Evolutionary conservation across 257 asterid genomes (phyloP).

Genomic region (Solanum bulbocastanum): DNA sequence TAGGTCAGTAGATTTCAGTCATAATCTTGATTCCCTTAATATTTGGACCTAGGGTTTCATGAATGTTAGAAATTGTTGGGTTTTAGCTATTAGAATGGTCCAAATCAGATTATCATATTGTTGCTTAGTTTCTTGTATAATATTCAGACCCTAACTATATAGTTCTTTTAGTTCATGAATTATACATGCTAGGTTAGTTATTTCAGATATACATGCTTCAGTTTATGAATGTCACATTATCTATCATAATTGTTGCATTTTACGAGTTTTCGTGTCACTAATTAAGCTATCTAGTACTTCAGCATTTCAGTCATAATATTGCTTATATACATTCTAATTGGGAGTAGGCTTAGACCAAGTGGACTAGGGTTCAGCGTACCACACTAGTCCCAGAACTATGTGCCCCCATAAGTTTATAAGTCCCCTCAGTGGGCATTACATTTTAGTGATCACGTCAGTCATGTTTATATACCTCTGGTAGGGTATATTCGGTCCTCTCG

Average conservation of each 20-base stretch:
- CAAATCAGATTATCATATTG: background rate
- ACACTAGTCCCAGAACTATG: background rate
- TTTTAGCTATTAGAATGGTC: too few relatives aligned
- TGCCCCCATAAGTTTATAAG: background rate
- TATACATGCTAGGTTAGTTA: background rate
- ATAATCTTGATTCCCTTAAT: background rate
- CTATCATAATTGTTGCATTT: background rate
- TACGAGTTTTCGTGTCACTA: background rate
- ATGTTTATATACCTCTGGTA: background rate
- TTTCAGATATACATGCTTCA: background rate
- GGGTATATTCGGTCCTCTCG: background rate
- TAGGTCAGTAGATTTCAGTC: background rate
- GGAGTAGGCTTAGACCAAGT: background rate
- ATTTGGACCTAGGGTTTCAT: background rate
- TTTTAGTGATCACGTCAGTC: background rate
- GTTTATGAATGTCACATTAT: background rate
- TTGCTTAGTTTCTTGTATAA: background rate
- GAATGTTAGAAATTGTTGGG: background rate
- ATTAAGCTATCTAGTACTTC: background rate
- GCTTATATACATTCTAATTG: background rate
- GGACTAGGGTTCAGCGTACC: background rate
- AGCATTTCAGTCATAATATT: background rate
- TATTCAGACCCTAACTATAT: too few relatives aligned
- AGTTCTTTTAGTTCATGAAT: background rate
- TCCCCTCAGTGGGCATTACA: background rate